A percentile compares a stretch with the other conserved stretches of the same genome.
These are phyloP conservation scores for Salvia sclarea DNA, from an alignment of 305 asterid species.

Conservation along the genomic window DNA sequence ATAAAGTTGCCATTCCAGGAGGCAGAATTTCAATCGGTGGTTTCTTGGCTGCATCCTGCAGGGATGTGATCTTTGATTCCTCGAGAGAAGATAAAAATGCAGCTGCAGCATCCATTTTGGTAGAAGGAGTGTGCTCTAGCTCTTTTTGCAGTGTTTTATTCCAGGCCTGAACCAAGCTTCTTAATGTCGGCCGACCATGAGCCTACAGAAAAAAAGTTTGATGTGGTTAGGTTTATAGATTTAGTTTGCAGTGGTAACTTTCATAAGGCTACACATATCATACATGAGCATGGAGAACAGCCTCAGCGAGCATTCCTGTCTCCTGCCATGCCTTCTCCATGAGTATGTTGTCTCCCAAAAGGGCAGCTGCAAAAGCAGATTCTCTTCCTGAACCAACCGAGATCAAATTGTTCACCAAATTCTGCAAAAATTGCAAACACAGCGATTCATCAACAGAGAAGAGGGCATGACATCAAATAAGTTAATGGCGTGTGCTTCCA, in stretches of 20 bases:
- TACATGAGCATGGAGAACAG: slow-evolving; percentile 47
- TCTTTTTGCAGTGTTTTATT: slow-evolving; percentile 87
- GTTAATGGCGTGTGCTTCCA: too few relatives aligned
- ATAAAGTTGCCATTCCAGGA: slow-evolving; percentile 92
- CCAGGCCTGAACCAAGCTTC: slow-evolving; percentile 97
- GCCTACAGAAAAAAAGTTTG: slow-evolving; percentile 51
- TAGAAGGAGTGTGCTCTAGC: slow-evolving; percentile 72
- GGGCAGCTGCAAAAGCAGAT: slow-evolving; percentile 98
- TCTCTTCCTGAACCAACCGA: slow-evolving; percentile 97
- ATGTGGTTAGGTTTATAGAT: slow-evolving; percentile 12
- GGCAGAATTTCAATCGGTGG: slow-evolving; percentile 96
- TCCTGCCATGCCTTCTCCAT: slow-evolving; percentile 99
- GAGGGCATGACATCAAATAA: background rate
- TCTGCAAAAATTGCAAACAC: slow-evolving; percentile 54
- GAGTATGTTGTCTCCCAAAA: slow-evolving; percentile 94
- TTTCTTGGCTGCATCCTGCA: slow-evolving; percentile 92
- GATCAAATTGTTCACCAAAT: slow-evolving; percentile 84
- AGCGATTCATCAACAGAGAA: slow-evolving; percentile 18
- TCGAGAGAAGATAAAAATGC: slow-evolving; percentile 96
- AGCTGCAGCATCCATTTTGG: slow-evolving; percentile 90
- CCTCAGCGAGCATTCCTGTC: slow-evolving; percentile 99
- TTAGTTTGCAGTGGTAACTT: background rate
- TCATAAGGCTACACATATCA: slow-evolving; percentile 11
- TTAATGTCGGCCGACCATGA: slow-evolving; percentile 90
- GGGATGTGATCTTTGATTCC: slow-evolving; percentile 89